Evolutionary conservation across 2,329 filamentous ascomycete species (phyloP).

Genomic region (Leptographium radiaticola): DNA sequence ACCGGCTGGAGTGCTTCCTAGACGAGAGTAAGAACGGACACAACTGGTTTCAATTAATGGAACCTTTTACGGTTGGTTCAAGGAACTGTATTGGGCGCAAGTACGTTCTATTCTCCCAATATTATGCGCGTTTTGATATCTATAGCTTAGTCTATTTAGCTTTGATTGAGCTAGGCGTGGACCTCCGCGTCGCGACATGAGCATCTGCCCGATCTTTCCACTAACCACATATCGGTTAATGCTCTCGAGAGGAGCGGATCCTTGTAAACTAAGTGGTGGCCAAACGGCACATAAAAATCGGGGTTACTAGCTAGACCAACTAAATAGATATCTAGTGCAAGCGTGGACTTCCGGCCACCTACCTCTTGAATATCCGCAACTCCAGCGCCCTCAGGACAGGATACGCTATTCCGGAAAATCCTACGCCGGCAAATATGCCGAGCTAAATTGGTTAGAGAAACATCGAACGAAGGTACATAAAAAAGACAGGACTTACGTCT

Average conservation of each 20-base stretch:
- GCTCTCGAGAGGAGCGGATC: too few relatives aligned
- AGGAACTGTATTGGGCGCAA: slow-evolving; percentile 10
- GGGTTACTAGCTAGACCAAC: too few relatives aligned
- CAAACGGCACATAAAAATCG: too few relatives aligned
- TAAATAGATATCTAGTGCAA: too few relatives aligned
- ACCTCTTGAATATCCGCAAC: slow-evolving; percentile 4
- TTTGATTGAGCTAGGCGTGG: too few relatives aligned
- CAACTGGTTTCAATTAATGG: slow-evolving; percentile 28
- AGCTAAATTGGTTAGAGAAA: slow-evolving; percentile 4
- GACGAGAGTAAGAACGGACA: slow-evolving; percentile 20
- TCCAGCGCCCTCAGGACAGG: slow-evolving; percentile 14
- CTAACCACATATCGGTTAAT: too few relatives aligned
- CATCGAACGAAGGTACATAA: not conserved
- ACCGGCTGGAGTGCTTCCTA: slow-evolving; percentile 20
- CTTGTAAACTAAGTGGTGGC: too few relatives aligned
- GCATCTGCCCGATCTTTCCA: too few relatives aligned
- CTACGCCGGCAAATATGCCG: slow-evolving; percentile 15
- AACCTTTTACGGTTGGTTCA: slow-evolving; percentile 9
- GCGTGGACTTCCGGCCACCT: not conserved
- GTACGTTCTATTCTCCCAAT: slow-evolving; percentile 1
- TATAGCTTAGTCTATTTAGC: too few relatives aligned
- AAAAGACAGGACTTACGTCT: slow-evolving; percentile 2
- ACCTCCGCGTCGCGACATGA: too few relatives aligned
- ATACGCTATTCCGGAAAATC: slow-evolving; percentile 14
- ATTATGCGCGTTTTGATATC: too few relatives aligned